Evolutionary conservation across 192 early-diverging fungal genomes (phyloP), one percentile per base, ranked within the genome.

Genomic region (Coemansia sp.): DNA sequence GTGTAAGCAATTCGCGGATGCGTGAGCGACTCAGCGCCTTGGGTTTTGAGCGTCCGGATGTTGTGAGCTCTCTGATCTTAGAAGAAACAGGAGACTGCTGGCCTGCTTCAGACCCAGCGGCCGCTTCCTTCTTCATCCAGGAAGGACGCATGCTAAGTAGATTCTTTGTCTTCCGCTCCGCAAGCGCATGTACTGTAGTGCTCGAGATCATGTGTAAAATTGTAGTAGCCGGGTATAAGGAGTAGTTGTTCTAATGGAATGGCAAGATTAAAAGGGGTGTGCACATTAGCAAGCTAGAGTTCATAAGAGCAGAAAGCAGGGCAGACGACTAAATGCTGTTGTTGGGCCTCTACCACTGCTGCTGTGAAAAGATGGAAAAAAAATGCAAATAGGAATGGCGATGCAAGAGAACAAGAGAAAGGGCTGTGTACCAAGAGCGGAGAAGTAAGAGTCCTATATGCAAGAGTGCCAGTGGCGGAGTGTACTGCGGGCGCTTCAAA

Each of bases 11-110:
- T 57, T 82, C 79, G 60, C 79, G 74, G 39, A 70, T 58, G 39
- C 79, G 79, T 8, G 73, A 58, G 27, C 70, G 73, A 22, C 79
- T 82, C 19, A 82, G 74, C 19, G 74, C 61, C 59, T 82, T 82
- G 31, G 67, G 32, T 60, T 75, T 82, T 51, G 70, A 51, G 30
- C 64, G 67, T 2, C 56, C 53, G 2, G 60, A 59, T 7, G 73
- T 60, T 25, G 76, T 36, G 4, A 75, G 67, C 73, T 81, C 78
- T 27, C 64, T 69, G 61, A 75, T 64, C 63, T 64, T 76, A 30
- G 74, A 60, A 39, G 72, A 67, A 25, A 70, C 67, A 8, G 79
- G 79, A 57, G 79, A 76, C n/a, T 65, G 63, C 57, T 42, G 54
- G n/a, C 22, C 59, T 39, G 58, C 66, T 0, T 20, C 46, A 10